These are phyloP conservation scores for Fusarium sublunatum DNA, from an alignment of 2,329 filamentous ascomycete genomes.

Conservation along the genomic window DNA sequence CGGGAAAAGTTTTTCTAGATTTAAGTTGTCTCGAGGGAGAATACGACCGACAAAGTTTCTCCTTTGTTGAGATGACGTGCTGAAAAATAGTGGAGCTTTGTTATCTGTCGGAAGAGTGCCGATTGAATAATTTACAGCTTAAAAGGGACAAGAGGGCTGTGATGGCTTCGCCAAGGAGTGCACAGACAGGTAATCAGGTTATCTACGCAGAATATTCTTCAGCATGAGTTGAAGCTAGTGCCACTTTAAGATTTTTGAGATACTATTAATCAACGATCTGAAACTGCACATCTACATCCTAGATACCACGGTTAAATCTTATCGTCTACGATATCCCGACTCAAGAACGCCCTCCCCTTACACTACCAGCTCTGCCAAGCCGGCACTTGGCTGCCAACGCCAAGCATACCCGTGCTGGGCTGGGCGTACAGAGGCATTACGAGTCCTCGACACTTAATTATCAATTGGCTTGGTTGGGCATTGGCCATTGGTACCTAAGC, in stretches of 20 bases:
- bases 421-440: not conserved
- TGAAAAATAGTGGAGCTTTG: not conserved
- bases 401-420: not conserved
- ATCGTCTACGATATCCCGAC: no score
- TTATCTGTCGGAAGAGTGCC: no score
- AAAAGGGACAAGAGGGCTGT: constrained; percentile 1
- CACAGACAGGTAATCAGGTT: constrained; percentile 16
- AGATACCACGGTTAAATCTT: no score
- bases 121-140: no score
- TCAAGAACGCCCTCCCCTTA: not conserved
- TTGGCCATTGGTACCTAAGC: no score
- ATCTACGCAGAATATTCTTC: no score
- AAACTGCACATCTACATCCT: not conserved
- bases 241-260: not conserved
- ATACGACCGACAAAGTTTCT: constrained; percentile 3
- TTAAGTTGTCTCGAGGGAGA: constrained; percentile 7
- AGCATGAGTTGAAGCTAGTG: no score
- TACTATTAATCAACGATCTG: not conserved
- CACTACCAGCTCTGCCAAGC: constrained; percentile 15
- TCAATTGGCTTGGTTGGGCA: no score
- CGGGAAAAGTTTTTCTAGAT: not conserved
- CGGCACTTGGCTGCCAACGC: constrained; percentile 12
- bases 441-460: no score
- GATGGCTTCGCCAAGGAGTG: constrained; percentile 22
- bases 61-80: constrained; percentile 34